Conservation (phyloP, 306 rosid genomes). For the Rosa rugosa region DNA sequence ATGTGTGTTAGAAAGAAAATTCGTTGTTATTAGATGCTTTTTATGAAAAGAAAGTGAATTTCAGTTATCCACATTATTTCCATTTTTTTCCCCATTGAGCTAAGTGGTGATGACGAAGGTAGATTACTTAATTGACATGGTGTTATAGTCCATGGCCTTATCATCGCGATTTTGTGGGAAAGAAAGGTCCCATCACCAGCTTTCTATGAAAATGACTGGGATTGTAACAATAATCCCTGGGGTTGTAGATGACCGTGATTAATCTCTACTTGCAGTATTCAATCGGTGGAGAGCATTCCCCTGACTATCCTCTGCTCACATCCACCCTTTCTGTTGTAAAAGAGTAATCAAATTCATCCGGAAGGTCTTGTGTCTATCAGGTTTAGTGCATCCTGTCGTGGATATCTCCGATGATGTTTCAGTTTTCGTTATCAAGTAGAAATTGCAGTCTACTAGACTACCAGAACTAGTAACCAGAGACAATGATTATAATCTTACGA, state of each 20-base stretch:
- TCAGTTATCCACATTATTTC: not conserved
- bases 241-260: not conserved
- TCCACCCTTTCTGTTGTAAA: not conserved
- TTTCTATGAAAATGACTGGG: not conserved
- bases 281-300: too few species aligned
- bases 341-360: not conserved
- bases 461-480: not conserved
- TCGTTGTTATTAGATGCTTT: not conserved
- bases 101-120: not conserved
- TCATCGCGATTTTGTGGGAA: not conserved
- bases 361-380: too few species aligned
- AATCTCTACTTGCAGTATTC: too few species aligned
- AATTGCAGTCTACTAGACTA: not conserved
- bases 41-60: not conserved
- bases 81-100: not conserved
- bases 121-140: not conserved
- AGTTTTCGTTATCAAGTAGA: not conserved
- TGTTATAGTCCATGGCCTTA: conserved; percentile 1
- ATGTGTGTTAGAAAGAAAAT: conserved; percentile 4
- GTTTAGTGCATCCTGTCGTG: too few species aligned
- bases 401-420: not conserved
- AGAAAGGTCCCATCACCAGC: not conserved
- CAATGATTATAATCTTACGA: too few species aligned
- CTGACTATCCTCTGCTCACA: not conserved
- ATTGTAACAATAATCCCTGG: not conserved